Percentiles rank a stretch among this genome's conserved stretches.
These are phyloP conservation scores for Protomyces pachydermus DNA, from an alignment of 1,139 yeast genomes.

Conservation along the genomic window DNA sequence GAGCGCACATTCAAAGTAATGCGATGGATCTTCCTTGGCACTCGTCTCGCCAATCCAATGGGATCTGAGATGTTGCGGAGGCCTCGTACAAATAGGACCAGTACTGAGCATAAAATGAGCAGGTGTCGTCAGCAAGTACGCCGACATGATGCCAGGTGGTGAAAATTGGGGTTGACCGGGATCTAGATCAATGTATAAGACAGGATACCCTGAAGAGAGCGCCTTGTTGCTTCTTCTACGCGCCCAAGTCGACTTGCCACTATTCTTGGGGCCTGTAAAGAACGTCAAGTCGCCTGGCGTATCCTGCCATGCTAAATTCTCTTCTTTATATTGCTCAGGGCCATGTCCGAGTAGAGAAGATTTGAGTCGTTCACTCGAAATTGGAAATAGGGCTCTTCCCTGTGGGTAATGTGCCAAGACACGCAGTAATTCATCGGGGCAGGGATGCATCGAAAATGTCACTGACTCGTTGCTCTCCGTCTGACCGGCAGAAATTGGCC, in stretches of 20 bases:
- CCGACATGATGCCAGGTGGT: slow-evolving; percentile 61
- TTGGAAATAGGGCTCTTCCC: background rate
- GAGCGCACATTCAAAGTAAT: slow-evolving; percentile 49
- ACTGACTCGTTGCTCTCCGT: background rate
- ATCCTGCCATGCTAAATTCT: background rate
- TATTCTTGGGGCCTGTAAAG: slow-evolving; percentile 62
- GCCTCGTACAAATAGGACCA: slow-evolving; percentile 25
- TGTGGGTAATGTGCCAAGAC: background rate
- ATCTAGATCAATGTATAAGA: slow-evolving; percentile 67
- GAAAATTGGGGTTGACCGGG: slow-evolving; percentile 89
- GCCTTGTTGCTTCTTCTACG: slow-evolving; percentile 51
- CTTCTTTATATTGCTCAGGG: background rate
- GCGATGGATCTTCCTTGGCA: slow-evolving; percentile 64
- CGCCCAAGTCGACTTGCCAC: slow-evolving; percentile 78
- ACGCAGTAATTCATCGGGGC: background rate
- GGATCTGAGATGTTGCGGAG: slow-evolving; percentile 36
- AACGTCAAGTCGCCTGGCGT: slow-evolving; percentile 33
- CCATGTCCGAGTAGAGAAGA: background rate
- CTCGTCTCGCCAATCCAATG: slow-evolving; percentile 65
- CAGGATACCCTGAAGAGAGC: slow-evolving; percentile 31
- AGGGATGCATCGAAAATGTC: background rate
- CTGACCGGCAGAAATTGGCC: background rate
- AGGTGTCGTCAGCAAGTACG: slow-evolving; percentile 32
- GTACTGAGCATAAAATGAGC: slow-evolving; percentile 30
- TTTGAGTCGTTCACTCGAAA: background rate